Evolutionary conservation across 2,329 filamentous ascomycete species (phyloP), one percentile per base, ranked within the genome.

Genomic region (Xylariaceae sp.): DNA sequence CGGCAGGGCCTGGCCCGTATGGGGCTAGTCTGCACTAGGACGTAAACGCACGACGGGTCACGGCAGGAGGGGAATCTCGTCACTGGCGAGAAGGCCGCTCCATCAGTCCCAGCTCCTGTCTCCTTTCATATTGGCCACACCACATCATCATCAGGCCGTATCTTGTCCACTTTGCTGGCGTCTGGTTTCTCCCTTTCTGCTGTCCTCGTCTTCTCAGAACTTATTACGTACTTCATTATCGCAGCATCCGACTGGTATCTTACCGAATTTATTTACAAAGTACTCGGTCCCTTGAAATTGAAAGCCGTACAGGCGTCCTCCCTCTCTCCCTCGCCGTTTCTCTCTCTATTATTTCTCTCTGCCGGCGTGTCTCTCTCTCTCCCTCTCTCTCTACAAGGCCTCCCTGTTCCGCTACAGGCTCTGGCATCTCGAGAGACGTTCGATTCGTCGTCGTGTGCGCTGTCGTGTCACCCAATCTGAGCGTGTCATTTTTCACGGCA

Each of bases 21-120:
- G 26, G n/a, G 47, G 55, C 32, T 37, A 37, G n/a, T 18, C 36
- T 15, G 15, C n/a, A 37, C 13, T 15, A 34, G 10, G 32, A n/a
- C n/a, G 10, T 12, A 15, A 29, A 39, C 21, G 6, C 32, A 15
- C 3, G 10, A 15, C 13, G 32, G 3, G 10, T 10, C 3, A 34
- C 32, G 6, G 36, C 39, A 43, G 51, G 57, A 55, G 51, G 59
- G 59, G 57, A 53, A 61, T 37, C 50, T 58, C 54, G 49, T 54
- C 55, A 48, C 57, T 39, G 12, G 4, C 26, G 26, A 26, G 37
- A 43, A 32, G 48, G 39, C 42, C 52, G 48, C 46, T 47, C 30
- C 16, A 48, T 53, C 26, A 40, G 49, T 45, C 49, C 34, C 49
- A 32, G 49, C 42, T 49, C 47, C 34, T 47, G 13, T 26, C 40